Percentiles rank a stretch among this genome's conserved stretches.
Conservation (phyloP, 805 yeast species). For the Priceomyces medius region DNA sequence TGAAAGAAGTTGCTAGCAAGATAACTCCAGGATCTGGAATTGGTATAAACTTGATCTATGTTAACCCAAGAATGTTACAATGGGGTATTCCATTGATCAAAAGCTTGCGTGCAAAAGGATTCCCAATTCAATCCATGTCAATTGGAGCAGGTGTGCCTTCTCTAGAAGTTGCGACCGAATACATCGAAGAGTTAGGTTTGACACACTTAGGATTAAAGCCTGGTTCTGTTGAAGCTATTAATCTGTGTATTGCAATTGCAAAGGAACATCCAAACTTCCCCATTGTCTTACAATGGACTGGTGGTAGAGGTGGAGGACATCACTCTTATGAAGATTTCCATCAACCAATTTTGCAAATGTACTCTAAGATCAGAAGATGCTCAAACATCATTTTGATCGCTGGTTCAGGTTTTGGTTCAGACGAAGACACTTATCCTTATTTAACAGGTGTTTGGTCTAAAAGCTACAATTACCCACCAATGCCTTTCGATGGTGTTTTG, state of each 20-base stretch:
- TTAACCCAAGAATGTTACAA: slow-evolving; percentile 95
- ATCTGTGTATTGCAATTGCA: slow-evolving; percentile 85
- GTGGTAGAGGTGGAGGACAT: slow-evolving; percentile 99
- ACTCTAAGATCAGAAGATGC: slow-evolving; percentile 88
- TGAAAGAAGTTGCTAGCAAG: slow-evolving; percentile 63
- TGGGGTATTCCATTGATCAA: slow-evolving; percentile 98
- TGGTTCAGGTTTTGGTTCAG: slow-evolving; percentile 98
- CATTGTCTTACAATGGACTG: slow-evolving; percentile 98
- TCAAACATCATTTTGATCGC: slow-evolving; percentile 87
- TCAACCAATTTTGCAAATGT: slow-evolving; percentile 94
- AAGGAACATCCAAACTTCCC: slow-evolving; percentile 96
- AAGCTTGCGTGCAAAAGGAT: slow-evolving; percentile 84
- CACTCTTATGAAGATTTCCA: slow-evolving; percentile 99
- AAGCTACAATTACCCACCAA: slow-evolving; percentile 84
- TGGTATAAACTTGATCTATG: slow-evolving; percentile 90
- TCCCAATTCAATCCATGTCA: slow-evolving; percentile 92
- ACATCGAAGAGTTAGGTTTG: slow-evolving; percentile 86
- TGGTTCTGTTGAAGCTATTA: slow-evolving; percentile 91
- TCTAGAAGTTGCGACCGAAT: slow-evolving; percentile 93
- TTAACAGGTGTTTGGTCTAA: slow-evolving; percentile 97
- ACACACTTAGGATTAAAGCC: slow-evolving; percentile 97
- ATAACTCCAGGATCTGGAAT: slow-evolving; percentile 86
- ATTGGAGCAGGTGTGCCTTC: slow-evolving; percentile 99
- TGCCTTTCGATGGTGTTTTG: slow-evolving; percentile 98
- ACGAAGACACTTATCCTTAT: slow-evolving; percentile 95